These are phyloP conservation scores for Elaeis guineensis DNA, from an alignment of 176 grass and related monocot species.

Conservation along the genomic window DNA sequence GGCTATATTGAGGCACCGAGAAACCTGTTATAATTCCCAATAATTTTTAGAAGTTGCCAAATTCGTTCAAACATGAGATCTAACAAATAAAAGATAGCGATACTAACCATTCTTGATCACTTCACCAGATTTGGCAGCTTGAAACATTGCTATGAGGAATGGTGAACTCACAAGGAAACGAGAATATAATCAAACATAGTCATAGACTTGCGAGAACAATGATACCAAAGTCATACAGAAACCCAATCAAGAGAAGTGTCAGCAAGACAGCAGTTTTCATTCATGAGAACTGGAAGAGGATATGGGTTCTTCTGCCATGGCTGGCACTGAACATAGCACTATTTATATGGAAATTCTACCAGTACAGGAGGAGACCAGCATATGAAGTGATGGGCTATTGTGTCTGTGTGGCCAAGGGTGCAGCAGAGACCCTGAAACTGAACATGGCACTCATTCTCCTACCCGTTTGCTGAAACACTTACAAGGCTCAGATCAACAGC, in stretches of 20 bases:
- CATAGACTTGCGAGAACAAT: slow-evolving; percentile 79
- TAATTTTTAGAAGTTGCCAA: no score
- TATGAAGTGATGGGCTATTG: slow-evolving; percentile 38
- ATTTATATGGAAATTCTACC: slow-evolving; percentile 34
- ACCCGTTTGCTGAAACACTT: slow-evolving; percentile 43
- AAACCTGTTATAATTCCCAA: not conserved
- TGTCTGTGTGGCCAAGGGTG: no score
- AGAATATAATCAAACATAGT: slow-evolving; percentile 54
- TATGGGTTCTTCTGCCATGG: slow-evolving; percentile 35
- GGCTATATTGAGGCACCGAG: slow-evolving; percentile 84
- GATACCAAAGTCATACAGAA: slow-evolving; percentile 64
- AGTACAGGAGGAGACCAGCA: slow-evolving; percentile 24
- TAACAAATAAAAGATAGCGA: not conserved
- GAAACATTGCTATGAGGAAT: slow-evolving; percentile 77
- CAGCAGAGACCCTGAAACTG: no score
- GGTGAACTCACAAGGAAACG: slow-evolving; percentile 60
- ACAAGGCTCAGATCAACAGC: slow-evolving; percentile 34
- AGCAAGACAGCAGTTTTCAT: slow-evolving; percentile 61
- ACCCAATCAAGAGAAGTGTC: slow-evolving; percentile 46
- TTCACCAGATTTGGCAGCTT: slow-evolving; percentile 76
- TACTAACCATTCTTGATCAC: not conserved
- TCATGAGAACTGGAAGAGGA: slow-evolving; percentile 39
- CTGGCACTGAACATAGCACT: slow-evolving; percentile 18
- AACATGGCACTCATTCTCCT: slow-evolving; percentile 45
- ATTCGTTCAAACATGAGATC: no score